phyloP scores from a whole-genome alignment of 768 basidiomycete genomes.

The Lactifluus echinatus region DNA sequence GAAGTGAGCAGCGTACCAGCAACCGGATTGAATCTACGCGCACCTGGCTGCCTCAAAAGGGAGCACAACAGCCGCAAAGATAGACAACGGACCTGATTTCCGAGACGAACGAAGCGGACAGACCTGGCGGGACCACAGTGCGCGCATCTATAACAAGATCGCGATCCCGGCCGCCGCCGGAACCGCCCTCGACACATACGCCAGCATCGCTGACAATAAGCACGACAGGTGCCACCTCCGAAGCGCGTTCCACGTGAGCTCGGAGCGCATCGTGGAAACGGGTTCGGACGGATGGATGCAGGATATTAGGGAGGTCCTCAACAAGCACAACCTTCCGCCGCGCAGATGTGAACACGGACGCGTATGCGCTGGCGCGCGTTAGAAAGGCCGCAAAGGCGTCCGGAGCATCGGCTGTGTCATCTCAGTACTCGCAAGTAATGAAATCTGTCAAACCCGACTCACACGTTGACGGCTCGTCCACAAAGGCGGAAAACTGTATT shows the following conservation, averaged over 20 bases:
- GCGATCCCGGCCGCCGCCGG: constrained; percentile 39
- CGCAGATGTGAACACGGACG: constrained; percentile 36
- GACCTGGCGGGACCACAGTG: constrained; percentile 56
- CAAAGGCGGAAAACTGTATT: constrained; percentile 48
- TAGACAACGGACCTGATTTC: constrained; percentile 65
- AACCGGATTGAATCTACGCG: constrained; percentile 79
- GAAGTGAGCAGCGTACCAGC: constrained; percentile 78
- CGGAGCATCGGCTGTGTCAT: constrained; percentile 5
- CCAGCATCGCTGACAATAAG: constrained; percentile 81
- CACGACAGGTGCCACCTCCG: constrained; percentile 51
- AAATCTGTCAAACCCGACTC: background rate
- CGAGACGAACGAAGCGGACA: constrained; percentile 67
- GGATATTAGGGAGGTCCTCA: constrained; percentile 87
- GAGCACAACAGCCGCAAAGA: background rate
- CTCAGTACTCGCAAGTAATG: background rate
- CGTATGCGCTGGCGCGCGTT: constrained; percentile 54
- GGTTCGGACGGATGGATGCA: constrained; percentile 57
- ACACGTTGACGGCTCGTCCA: constrained; percentile 8
- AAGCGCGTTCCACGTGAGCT: constrained; percentile 38
- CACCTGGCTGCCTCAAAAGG: constrained; percentile 1
- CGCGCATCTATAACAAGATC: constrained; percentile 58
- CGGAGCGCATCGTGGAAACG: constrained; percentile 67
- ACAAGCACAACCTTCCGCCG: constrained; percentile 53
- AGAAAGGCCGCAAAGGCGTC: constrained; percentile 74
- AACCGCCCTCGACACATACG: constrained; percentile 53